Conservation (phyloP, 331 rosid species). For the Acacia pycnantha region DNA sequence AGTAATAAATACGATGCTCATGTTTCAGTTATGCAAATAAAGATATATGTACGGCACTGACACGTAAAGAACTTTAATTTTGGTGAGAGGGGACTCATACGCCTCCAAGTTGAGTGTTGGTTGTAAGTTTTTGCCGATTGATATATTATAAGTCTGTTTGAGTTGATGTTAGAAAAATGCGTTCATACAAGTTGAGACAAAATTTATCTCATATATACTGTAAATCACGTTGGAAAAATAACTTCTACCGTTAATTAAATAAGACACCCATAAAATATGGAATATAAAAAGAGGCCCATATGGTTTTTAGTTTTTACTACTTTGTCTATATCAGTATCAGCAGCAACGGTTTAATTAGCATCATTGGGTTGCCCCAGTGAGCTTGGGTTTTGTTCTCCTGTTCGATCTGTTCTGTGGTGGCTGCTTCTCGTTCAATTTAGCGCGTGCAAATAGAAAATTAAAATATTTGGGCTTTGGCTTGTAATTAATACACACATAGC, state of each 20-base stretch:
- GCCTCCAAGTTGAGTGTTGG: neutral
- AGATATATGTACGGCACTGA: slow-evolving; percentile 32
- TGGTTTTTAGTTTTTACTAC: too few relatives aligned
- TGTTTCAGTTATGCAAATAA: neutral
- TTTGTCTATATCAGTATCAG: neutral
- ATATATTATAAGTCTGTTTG: neutral
- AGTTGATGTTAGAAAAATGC: too few relatives aligned
- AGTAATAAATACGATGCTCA: slow-evolving; percentile 20
- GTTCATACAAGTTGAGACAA: too few relatives aligned
- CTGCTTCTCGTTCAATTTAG: neutral
- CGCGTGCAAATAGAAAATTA: too few relatives aligned
- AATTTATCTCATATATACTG: too few relatives aligned
- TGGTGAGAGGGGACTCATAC: neutral
- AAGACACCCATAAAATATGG: neutral
- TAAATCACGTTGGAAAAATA: too few relatives aligned
- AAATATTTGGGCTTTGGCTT: too few relatives aligned
- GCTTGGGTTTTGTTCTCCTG: neutral
- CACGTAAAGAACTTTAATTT: neutral
- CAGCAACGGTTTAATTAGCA: neutral
- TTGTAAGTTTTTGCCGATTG: neutral
- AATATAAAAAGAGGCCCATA: neutral
- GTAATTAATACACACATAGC: too few relatives aligned
- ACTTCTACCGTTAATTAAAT: too few relatives aligned
- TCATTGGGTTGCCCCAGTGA: neutral
- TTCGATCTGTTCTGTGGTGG: neutral